Evolutionary conservation across 345 rosid species (phyloP), one percentile per base, ranked within the genome.

Genomic region (Hypericum androsaemum): DNA sequence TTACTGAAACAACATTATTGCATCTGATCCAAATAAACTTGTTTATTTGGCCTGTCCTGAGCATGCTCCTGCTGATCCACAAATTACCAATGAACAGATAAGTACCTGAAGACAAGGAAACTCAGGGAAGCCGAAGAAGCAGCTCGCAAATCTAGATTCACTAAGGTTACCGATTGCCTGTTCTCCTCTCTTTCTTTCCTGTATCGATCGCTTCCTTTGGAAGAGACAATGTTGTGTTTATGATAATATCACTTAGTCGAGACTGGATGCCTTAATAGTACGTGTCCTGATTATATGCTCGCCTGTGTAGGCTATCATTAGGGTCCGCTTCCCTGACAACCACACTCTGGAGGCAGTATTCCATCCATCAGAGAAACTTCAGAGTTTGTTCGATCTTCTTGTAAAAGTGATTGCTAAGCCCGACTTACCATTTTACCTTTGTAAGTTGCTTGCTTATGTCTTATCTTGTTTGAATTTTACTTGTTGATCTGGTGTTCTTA

Each of bases 271-370:
- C 5, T 62, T 47, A 62, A 55, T 51, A 35, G 40, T 35, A 12
- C 12, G 14, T 10, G 13, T 35, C 10, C 39, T 47, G n/a, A 32
- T 4, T 10, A 13, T 35, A 0, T 13, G 13, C 3, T 37, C 61
- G 43, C 50, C 39, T 22, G 15, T 59, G 6, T 64, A 83, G 97
- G 74, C 79, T 39, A 75, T 71, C 12, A 81, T 85, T 36, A 80
- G 95, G 68, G 71, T 92, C 56, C 95, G 88, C 12, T 92, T 88
- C 73, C 95, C 96, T 40, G 96, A 88, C 66, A 77, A 78, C 64
- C 74, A 71, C 55, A 92, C 94, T 7, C 60, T 88, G 52, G 96
- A 92, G 75, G 88, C 65, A 53, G 75, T 71, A 39, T 92, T 92
- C 70, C 88, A 80, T 81, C 84, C 94, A 2, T 83, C 89, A 7